Evolutionary conservation across 306 rosid species (phyloP), one percentile per base, ranked within the genome.

Genomic region (Fragaria nilgerrensis): DNA sequence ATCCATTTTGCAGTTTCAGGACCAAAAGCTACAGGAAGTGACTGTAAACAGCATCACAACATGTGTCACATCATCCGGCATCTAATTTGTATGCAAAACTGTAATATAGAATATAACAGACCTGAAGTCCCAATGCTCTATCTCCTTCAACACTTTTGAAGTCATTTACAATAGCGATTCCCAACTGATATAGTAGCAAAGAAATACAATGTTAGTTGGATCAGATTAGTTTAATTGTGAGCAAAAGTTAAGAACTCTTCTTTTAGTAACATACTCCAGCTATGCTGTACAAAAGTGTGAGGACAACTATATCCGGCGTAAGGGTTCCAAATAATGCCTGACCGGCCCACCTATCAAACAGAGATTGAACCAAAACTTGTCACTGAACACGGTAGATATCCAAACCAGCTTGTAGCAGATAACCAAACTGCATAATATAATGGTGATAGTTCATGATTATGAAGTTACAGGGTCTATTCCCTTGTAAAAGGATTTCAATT

Each of bases 261-360:
- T 47, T 53, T 62, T 68, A 68, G 75, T 65, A 58, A 88, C 98
- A 70, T 96, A 96, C 99, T 65, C 99, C 99, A 56, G 99, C 98
- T 80, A 92, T 82, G 87, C 99, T 96, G 87, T 96, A 96, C 78
- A 96, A 81, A 63, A 92, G 84, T 22, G 99, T 92, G 75, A 96
- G 94, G 85, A 96, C 86, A 75, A 96, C 68, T 69, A 92, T 85
- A 63, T 95, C 99, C 32, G 97, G 93, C 68, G 94, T 85, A 72
- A 96, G 99, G 72, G 98, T 96, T 78, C 99, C 99, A 85, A 96
- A 96, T 83, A 96, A 87, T 85, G 98, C 98, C 76, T 96, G 99
- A 78, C 99, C 99, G 47, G 99, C 99, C 99, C 98, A 96, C 99
- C 99, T 96, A 84, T 72, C 75, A 84, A 67, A 2, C 78, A 65